Evolutionary conservation across 495 filamentous ascomycete genomes (phyloP), one percentile per base, ranked within the genome.

Genomic region (Baudoinia panamericana): DNA sequence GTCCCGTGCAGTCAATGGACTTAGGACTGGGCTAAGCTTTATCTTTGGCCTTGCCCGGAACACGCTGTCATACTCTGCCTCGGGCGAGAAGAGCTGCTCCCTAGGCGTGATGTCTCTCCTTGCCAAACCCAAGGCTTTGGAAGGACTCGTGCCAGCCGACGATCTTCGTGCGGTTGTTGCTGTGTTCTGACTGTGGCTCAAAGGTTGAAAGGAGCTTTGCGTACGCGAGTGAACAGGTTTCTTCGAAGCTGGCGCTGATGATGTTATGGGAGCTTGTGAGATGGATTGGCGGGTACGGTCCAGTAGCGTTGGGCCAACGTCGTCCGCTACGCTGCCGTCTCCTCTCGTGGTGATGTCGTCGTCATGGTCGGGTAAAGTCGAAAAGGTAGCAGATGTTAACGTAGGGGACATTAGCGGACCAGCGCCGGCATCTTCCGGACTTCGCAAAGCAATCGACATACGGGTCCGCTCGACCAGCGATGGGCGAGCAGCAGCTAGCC

Each of bases 1-100:
- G 25, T n/a, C n/a, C n/a, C n/a, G n/a, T n/a, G n/a, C n/a, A n/a
- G n/a, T 32, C 33, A 36, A n/a, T 18, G 77, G 78, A 21, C 73
- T 76, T 2, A 69, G 63, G 3, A 75, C 57, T 20, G 48, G 48
- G 61, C 85, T 92, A 5, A 67, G 67, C 38, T 76, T 79, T 39
- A 94, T 69, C 47, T 77, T 80, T 1, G 86, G 86, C 45, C 86
- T 60, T 27, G 82, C 84, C 61, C 76, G 85, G 60, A 94, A 94
- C 1, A 94, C 77, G 36, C 78, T 81, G 34, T 81, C 78, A 54
- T 90, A 86, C 49, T 82, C 80, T 12, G 76, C 76, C 36, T 78
- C 72, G n/a, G 74, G 71, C 23, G 69, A 63, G 36, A 82, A 74
- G 24, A 83, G 61, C 35, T 69, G 59, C 50, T 79, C 73, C 18